A percentile compares a stretch with the other conserved stretches of the same genome.
phyloP scores from a whole-genome alignment of 116 monocot species.

The Posidonia oceanica region DNA sequence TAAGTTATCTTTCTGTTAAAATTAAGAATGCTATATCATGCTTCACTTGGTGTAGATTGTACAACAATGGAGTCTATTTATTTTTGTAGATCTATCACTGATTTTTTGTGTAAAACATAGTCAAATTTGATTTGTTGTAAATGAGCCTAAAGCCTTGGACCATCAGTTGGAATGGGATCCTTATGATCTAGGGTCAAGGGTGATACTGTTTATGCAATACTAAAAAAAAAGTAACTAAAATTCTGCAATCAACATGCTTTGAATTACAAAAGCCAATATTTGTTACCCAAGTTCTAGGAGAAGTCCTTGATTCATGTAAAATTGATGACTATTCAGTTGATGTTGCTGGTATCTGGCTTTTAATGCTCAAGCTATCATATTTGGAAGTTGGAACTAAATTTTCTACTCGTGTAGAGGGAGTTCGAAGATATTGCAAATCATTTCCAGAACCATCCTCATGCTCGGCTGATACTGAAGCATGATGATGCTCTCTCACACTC shows the following conservation, averaged over 20 bases:
- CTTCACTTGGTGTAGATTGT: background rate
- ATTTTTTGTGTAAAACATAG: too few relatives aligned
- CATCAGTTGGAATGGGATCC: too few relatives aligned
- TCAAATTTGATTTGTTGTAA: too few relatives aligned
- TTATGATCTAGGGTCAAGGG: too few relatives aligned
- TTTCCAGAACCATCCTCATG: slow-evolving; percentile 53
- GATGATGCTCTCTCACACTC: slow-evolving; percentile 77
- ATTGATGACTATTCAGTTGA: background rate
- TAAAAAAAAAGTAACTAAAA: too few relatives aligned
- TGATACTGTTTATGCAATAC: too few relatives aligned
- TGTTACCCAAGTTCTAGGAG: background rate
- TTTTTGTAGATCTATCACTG: background rate
- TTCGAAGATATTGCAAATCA: slow-evolving; percentile 78
- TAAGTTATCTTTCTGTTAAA: slow-evolving; percentile 7
- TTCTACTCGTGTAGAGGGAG: slow-evolving; percentile 41
- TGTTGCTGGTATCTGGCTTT: background rate
- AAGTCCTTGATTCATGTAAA: background rate
- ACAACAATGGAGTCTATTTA: background rate
- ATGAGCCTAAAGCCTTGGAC: too few relatives aligned
- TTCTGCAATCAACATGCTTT: too few relatives aligned
- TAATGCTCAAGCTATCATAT: background rate
- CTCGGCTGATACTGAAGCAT: slow-evolving; percentile 58
- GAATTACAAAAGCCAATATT: background rate
- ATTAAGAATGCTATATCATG: too few relatives aligned
- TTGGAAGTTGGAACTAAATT: background rate